Evolutionary conservation across 2,329 filamentous ascomycete genomes (phyloP).

Genomic region (Penicillium sp.): DNA sequence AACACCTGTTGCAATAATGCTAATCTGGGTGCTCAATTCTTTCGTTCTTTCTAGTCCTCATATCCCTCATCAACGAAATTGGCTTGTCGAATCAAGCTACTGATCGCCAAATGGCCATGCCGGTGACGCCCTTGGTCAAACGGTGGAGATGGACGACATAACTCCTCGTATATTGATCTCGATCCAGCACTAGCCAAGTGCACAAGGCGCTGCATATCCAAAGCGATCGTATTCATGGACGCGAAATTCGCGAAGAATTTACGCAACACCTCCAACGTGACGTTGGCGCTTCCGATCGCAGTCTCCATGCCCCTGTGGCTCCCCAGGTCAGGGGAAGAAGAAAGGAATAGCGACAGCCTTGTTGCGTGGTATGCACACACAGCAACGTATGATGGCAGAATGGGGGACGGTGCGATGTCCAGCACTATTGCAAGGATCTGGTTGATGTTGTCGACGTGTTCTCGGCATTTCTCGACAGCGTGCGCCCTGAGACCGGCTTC

Average conservation of each 20-base stretch:
- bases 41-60: constrained; percentile 1
- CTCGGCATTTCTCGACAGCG: constrained; percentile 7
- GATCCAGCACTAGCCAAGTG: constrained; percentile 1
- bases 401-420: neutral
- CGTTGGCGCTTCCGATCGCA: constrained; percentile 4
- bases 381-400: constrained; percentile 9
- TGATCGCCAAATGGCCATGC: constrained; percentile 11
- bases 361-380: constrained; percentile 17
- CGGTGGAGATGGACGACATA: constrained; percentile 4
- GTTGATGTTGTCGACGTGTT: constrained; percentile 9
- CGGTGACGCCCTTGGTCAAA: constrained; percentile 11
- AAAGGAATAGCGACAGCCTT: constrained; percentile 8
- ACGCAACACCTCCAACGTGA: constrained; percentile 3
- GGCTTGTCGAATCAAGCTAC: constrained; percentile 13
- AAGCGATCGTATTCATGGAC: constrained; percentile 3
- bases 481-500: constrained; percentile 3
- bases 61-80: constrained; percentile 12
- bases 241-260: constrained; percentile 5
- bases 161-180: constrained; percentile 6
- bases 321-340: constrained; percentile 2
- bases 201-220: constrained; percentile 8
- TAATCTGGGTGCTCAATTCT: no score
- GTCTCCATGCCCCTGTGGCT: neutral
- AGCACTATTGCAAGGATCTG: constrained; percentile 4
- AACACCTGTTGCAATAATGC: no score